Conservation (phyloP, 2,329 filamentous ascomycete genomes). For the Fusarium sp. region DNA sequence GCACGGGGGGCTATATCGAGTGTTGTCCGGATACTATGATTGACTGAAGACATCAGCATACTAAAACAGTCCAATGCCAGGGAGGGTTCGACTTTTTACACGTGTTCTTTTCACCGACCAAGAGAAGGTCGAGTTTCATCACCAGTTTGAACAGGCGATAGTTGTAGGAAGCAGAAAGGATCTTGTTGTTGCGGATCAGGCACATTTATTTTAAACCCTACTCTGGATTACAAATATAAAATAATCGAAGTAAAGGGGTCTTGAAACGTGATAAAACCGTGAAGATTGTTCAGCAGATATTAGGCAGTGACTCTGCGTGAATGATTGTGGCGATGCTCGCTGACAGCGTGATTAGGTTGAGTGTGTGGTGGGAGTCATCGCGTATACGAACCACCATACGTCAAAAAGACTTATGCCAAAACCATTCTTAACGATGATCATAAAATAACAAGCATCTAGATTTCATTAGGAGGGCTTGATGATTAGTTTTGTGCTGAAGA, state of each 20-base stretch:
- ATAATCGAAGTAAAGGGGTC: too few relatives aligned
- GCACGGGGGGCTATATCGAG: too few relatives aligned
- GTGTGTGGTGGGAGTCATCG: background rate
- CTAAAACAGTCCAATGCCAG: background rate
- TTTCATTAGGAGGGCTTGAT: too few relatives aligned
- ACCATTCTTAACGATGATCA: background rate
- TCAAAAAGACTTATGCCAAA: background rate
- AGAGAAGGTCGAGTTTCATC: background rate
- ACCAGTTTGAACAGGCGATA: background rate
- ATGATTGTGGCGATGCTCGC: slow-evolving; percentile 24
- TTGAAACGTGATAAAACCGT: background rate
- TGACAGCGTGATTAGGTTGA: slow-evolving; percentile 12
- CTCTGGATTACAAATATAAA: background rate
- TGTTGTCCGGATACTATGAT: background rate
- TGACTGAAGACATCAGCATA: background rate
- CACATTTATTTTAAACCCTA: background rate
- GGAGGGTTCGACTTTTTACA: too few relatives aligned
- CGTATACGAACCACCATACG: background rate
- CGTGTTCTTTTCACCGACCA: background rate
- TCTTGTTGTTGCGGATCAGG: background rate
- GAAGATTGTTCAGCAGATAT: background rate
- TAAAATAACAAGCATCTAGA: background rate
- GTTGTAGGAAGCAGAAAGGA: background rate
- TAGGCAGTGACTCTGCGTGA: slow-evolving; percentile 23
- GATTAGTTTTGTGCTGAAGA: background rate